phyloP scores from a whole-genome alignment of 2,329 filamentous ascomycete genomes.

The Penicillium sp. region DNA sequence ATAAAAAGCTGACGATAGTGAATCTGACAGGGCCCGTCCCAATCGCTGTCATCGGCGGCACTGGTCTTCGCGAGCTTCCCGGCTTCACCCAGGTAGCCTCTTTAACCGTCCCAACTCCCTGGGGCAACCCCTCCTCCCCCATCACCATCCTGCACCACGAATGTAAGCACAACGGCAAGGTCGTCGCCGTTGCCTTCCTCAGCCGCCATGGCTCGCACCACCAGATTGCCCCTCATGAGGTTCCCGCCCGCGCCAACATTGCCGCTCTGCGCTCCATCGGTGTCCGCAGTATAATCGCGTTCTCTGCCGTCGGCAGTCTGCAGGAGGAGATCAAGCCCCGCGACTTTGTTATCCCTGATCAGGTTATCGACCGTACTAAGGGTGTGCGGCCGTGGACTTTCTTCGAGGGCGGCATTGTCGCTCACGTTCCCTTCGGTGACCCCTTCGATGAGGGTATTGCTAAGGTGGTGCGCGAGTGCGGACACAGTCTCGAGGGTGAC shows the following conservation, averaged over 20 bases:
- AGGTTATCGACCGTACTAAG: constrained; percentile 96
- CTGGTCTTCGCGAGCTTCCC: constrained; percentile 81
- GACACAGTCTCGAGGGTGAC: constrained; percentile 72
- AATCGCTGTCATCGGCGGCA: constrained; percentile 90
- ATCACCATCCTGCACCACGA: constrained; percentile 88
- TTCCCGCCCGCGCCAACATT: constrained; percentile 93
- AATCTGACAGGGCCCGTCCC: constrained; percentile 55
- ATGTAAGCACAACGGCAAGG: constrained; percentile 61
- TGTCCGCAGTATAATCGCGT: constrained; percentile 86
- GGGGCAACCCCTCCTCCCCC: constrained; percentile 72
- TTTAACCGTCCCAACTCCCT: constrained; percentile 75
- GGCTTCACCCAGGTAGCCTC: constrained; percentile 80
- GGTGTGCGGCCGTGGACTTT: constrained; percentile 92
- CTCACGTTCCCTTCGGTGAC: constrained; percentile 92
- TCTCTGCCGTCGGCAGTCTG: constrained; percentile 89
- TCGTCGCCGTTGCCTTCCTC: constrained; percentile 76
- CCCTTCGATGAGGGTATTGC: constrained; percentile 82
- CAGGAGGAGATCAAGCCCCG: constrained; percentile 90
- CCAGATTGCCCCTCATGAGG: constrained; percentile 86
- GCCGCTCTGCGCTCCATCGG: constrained; percentile 90
- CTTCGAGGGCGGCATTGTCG: constrained; percentile 77
- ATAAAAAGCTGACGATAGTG: constrained; percentile 14
- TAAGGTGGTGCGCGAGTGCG: constrained; percentile 72
- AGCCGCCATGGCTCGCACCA: constrained; percentile 88
- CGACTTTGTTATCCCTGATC: constrained; percentile 94